Percentiles rank a stretch among this genome's conserved stretches.
phyloP scores from a whole-genome alignment of 2,329 filamentous ascomycete genomes.

The Colletotrichum liriopes region DNA sequence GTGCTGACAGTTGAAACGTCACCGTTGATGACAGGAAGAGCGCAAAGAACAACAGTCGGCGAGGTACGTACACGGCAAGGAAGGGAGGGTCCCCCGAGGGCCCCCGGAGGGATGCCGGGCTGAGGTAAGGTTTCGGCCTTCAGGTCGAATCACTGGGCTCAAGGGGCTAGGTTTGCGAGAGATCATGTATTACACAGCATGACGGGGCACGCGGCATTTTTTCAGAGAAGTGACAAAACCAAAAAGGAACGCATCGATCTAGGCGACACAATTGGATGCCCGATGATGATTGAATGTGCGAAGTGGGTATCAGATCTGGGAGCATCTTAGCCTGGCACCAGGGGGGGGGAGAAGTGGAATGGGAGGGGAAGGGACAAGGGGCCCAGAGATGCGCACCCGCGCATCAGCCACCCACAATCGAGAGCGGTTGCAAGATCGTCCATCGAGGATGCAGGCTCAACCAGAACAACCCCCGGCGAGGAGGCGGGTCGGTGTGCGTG shows the following conservation, averaged over 20 bases:
- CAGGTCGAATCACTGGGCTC: neutral
- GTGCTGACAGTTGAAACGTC: conserved; percentile 6
- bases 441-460: conserved; percentile 7
- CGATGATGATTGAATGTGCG: neutral
- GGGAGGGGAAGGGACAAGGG: neutral
- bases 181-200: conserved; percentile 8
- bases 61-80: neutral
- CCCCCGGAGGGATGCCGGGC: neutral
- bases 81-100: neutral
- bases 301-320: conserved; percentile 19
- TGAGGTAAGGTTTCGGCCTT: conserved; percentile 2
- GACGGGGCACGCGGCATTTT: conserved; percentile 7
- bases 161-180: neutral
- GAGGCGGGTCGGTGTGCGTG: neutral
- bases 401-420: neutral
- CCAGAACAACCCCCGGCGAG: neutral
- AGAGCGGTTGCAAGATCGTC: conserved; percentile 11
- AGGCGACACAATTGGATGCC: conserved; percentile 22
- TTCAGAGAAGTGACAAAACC: conserved; percentile 15
- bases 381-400: neutral
- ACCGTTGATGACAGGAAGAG: neutral
- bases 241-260: conserved; percentile 34
- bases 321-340: conserved; percentile 11
- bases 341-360: neutral
- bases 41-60: neutral